Percentiles rank a stretch among this genome's conserved stretches.
phyloP scores from a whole-genome alignment of 2,329 filamentous ascomycete genomes.

The Apiospora aurea region DNA sequence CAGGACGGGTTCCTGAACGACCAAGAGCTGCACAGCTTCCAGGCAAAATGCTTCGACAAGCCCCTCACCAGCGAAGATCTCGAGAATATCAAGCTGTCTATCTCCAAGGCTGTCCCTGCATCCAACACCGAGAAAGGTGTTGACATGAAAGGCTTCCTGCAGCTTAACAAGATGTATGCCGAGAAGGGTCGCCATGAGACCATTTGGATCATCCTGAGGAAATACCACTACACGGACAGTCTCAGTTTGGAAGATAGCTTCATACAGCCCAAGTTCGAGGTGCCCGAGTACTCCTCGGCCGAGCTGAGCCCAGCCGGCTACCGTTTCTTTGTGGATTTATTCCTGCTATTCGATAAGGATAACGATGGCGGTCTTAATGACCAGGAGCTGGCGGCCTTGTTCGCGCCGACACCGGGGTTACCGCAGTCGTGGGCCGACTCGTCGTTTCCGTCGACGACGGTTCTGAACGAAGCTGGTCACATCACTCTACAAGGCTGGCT shows the following conservation, averaged over 20 bases:
- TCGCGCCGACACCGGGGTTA: slow-evolving; percentile 90
- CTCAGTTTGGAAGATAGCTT: slow-evolving; percentile 90
- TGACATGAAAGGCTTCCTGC: slow-evolving; percentile 81
- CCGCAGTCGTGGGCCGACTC: slow-evolving; percentile 88
- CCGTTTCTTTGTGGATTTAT: slow-evolving; percentile 96
- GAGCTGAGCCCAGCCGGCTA: slow-evolving; percentile 95
- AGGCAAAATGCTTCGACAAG: slow-evolving; percentile 91
- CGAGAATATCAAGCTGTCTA: slow-evolving; percentile 87
- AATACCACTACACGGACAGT: slow-evolving; percentile 96
- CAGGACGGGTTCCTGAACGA: slow-evolving; percentile 94
- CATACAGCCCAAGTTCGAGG: slow-evolving; percentile 91
- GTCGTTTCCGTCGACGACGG: slow-evolving; percentile 90
- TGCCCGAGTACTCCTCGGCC: slow-evolving; percentile 89
- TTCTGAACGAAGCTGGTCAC: slow-evolving; percentile 92
- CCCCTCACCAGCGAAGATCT: slow-evolving; percentile 81
- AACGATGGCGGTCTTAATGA: slow-evolving; percentile 95
- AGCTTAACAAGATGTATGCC: slow-evolving; percentile 94
- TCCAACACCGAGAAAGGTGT: slow-evolving; percentile 75
- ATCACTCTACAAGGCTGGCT: slow-evolving; percentile 98
- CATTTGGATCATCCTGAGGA: slow-evolving; percentile 94
- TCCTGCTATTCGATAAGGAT: slow-evolving; percentile 94
- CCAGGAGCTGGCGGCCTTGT: slow-evolving; percentile 82
- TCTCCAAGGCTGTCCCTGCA: slow-evolving; percentile 71
- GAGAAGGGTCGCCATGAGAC: slow-evolving; percentile 98
- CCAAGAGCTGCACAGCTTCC: slow-evolving; percentile 88